These are phyloP conservation scores for Nevesoporus exiguus DNA, from an alignment of 768 basidiomycete genomes.

Conservation along the genomic window DNA sequence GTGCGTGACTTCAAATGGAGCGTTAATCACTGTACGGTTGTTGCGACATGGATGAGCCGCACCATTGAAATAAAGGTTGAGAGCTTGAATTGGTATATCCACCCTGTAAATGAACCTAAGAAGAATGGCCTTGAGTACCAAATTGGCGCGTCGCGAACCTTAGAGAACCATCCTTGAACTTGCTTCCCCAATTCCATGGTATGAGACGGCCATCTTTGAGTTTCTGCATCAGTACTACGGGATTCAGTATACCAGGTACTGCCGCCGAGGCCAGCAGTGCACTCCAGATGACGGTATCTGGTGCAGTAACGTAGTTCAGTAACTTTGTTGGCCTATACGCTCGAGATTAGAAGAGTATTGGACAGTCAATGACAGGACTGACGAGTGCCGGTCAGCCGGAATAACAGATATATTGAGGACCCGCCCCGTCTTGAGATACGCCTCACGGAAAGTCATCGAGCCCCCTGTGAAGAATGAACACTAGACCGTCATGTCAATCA, in stretches of 20 bases:
- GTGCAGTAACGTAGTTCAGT: slow-evolving; percentile 94
- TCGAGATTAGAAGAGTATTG: slow-evolving; percentile 6
- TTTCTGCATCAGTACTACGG: slow-evolving; percentile 94
- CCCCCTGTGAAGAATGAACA: slow-evolving; percentile 89
- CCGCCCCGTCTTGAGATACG: slow-evolving; percentile 88
- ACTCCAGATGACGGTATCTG: slow-evolving; percentile 83
- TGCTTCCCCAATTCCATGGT: slow-evolving; percentile 93
- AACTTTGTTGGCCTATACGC: slow-evolving; percentile 81
- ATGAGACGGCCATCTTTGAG: slow-evolving; percentile 71
- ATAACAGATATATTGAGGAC: slow-evolving; percentile 93
- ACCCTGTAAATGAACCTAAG: slow-evolving; percentile 48
- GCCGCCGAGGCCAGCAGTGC: slow-evolving; percentile 86
- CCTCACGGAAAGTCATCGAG: slow-evolving; percentile 93
- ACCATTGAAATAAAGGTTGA: slow-evolving; percentile 91
- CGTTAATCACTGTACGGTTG: slow-evolving; percentile 1
- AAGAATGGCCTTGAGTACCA: background rate
- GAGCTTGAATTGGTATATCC: slow-evolving; percentile 88
- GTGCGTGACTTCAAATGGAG: slow-evolving; percentile 62
- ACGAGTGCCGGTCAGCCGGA: slow-evolving; percentile 87
- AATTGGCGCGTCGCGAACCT: slow-evolving; percentile 42
- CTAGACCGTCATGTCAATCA: slow-evolving; percentile 34
- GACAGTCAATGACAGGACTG: slow-evolving; percentile 23
- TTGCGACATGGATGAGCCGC: background rate
- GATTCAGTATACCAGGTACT: slow-evolving; percentile 92
- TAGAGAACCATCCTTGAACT: slow-evolving; percentile 90